Conservation (phyloP, 768 basidiomycete genomes). For the Rhizopogon vesiculosus region DNA sequence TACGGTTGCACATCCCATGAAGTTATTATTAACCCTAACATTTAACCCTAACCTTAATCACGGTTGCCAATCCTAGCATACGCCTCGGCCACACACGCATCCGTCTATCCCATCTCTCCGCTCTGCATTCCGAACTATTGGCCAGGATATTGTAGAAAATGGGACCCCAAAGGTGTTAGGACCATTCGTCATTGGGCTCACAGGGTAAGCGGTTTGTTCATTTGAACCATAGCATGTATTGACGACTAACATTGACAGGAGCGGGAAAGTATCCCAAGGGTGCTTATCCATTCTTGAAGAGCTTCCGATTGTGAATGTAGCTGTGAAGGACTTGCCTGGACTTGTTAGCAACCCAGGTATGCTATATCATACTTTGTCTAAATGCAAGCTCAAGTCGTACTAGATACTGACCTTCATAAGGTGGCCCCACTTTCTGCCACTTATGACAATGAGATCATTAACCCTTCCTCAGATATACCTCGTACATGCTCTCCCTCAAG, state of each 20-base stretch:
- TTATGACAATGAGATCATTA: not conserved
- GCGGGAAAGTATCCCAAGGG: conserved; percentile 80
- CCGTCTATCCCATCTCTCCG: conserved; percentile 52
- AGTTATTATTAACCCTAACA: not conserved
- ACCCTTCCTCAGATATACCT: conserved; percentile 57
- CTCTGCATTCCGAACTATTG: conserved; percentile 50
- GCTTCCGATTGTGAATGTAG: conserved; percentile 59
- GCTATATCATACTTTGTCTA: conserved; percentile 5
- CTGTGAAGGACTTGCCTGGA: conserved; percentile 49
- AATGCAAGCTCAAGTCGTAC: not conserved
- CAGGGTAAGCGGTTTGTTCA: conserved; percentile 50
- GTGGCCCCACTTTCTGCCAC: conserved; percentile 23
- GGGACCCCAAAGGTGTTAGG: conserved; percentile 64
- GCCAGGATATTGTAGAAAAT: conserved; percentile 45
- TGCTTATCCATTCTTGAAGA: conserved; percentile 67
- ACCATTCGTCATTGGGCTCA: conserved; percentile 78
- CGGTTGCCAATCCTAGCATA: conserved; percentile 35
- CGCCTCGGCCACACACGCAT: conserved; percentile 76
- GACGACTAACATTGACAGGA: conserved; percentile 33
- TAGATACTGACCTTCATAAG: conserved; percentile 57
- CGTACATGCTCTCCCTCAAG: conserved; percentile 61
- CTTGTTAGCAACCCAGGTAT: conserved; percentile 52
- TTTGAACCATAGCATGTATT: not conserved
- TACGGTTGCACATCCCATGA: no score
- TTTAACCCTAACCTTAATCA: not conserved